Evolutionary conservation across 768 basidiomycete genomes (phyloP), one percentile per base, ranked within the genome.

Genomic region (Boletus speciosus): DNA sequence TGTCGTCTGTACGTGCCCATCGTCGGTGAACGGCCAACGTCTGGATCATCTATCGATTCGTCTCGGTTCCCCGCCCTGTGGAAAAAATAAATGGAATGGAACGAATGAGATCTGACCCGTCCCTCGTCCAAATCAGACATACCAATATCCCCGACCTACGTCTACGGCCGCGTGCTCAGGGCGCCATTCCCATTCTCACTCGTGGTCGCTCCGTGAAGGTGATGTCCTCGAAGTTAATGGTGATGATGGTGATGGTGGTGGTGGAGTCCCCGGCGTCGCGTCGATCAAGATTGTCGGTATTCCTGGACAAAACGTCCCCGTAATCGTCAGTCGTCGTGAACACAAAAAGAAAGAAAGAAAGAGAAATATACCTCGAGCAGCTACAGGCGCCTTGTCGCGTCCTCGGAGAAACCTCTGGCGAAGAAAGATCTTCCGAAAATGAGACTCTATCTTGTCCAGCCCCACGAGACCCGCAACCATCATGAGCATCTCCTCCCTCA

Each of bases 401-500:
- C 74, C 57, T 1, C 74, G 79, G 41, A 90, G 64, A 72, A 86
- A 93, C 51, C 82, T 77, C 38, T 87, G 79, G 6, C 92, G 84
- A 57, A 79, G 80, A 7, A 84, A 81, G 42, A 93, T 87, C 51
- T 86, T 88, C 53, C 79, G 78, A n/a, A 97, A 72, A 46, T 93
- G 68, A 0, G 91, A 93, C 39, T 84, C 81, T 12, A 95, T 90
- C 47, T 85, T 82, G 69, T 96, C 94, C 41, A 95, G 71, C 64
- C 91, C 89, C 38, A 95, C 88, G 9, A 91, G 78, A 62, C 92
- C 91, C 0, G 82, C 84, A 9, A 98, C 91, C 12, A 90, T 75
- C 58, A 85, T 84, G 64, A 85, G 91, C 32, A 81, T 90, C 58
- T 85, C 85, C 12, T 85, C 85, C 50, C 93, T 76, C 19, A 77